Evolutionary conservation across 1,139 yeast species (phyloP).

Genomic region (Eremothecium gossypii): DNA sequence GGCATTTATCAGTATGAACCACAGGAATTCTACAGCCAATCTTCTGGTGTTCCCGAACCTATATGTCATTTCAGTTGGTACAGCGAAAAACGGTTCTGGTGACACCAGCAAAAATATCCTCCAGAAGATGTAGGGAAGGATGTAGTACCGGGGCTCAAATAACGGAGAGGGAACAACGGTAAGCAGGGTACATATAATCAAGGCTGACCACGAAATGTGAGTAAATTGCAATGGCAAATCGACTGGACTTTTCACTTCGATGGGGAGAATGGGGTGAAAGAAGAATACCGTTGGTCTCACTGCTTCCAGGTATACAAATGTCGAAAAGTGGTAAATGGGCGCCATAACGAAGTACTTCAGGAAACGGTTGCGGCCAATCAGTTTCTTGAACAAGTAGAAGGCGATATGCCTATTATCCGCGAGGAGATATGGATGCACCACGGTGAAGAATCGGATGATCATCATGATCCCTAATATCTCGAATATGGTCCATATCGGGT

Average conservation of each 20-base stretch:
- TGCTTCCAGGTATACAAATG: constrained; percentile 39
- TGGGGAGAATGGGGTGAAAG: constrained; percentile 29
- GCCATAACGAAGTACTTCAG: constrained; percentile 34
- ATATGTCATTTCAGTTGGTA: constrained; percentile 11
- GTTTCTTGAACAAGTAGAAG: constrained; percentile 67
- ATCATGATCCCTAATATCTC: constrained; percentile 37
- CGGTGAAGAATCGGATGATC: constrained; percentile 51
- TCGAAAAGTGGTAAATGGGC: constrained; percentile 66
- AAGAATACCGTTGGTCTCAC: constrained; percentile 30
- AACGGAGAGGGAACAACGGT: constrained; percentile 83
- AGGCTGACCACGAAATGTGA: constrained; percentile 38
- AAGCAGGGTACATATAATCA: constrained; percentile 42
- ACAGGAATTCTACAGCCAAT: constrained; percentile 45
- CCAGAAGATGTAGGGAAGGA: constrained; percentile 70
- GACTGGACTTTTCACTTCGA: constrained; percentile 29
- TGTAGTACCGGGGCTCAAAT: constrained; percentile 88
- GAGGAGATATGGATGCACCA: constrained; percentile 79
- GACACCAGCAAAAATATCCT: constrained; percentile 46
- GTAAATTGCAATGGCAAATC: constrained; percentile 34
- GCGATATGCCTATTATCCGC: constrained; percentile 95
- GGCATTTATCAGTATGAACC: constrained; percentile 50
- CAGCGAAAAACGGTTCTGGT: constrained; percentile 29
- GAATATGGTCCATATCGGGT: constrained; percentile 24
- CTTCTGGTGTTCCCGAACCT: constrained; percentile 31
- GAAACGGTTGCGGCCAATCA: constrained; percentile 39